Base-by-base conservation (phyloP, 2,329 filamentous ascomycete species). In the Diaporthe ilicicola region DNA sequence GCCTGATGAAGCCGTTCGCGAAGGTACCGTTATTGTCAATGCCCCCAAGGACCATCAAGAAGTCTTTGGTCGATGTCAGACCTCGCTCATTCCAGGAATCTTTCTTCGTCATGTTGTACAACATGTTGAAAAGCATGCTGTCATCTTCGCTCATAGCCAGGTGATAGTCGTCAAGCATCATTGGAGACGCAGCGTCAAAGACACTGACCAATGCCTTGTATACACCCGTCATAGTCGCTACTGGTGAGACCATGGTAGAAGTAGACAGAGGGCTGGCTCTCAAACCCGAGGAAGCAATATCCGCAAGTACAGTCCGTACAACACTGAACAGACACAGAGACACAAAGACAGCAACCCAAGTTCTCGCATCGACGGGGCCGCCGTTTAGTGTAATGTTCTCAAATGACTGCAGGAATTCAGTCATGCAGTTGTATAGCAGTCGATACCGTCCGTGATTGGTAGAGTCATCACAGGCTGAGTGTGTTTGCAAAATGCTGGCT, bases 271-370 rank as follows among this genome's bases (percentile, higher is more conserved):
- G 76, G 42, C 46, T 71, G 56, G 34, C 65, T 42, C 72, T 72
- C 22, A 76, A 73, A 24, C 75, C 73, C 65, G 75, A 73, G 7
- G 81, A 79, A 27, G 81, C 79, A 42, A 86, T 79, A 69, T 88
- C 86, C 19, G 85, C 79, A 6, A 89, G 78, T 1, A 90, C 81
- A 1, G 87, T 87, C 61, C 85, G 84, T 24, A 86, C 82, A 34
- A 87, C 81, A 75, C 87, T 89, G 75, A 90, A 89, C n/a, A 90
- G 85, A 76, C 88, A 89, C 22, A 90, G 77, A 15, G 88, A 85
- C 62, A 87, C 80, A 71, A 89, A 88, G 4, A 84, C 77, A 2
- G 88, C 85, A 19, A 89, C 76, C 84, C 86, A 88, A 68, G 81
- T 81, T 73, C 82, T 83, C 10, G 82, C 79, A 29, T 81, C 81